Conservation (phyloP, 139 green algal species). For the Chlorella sp. region DNA sequence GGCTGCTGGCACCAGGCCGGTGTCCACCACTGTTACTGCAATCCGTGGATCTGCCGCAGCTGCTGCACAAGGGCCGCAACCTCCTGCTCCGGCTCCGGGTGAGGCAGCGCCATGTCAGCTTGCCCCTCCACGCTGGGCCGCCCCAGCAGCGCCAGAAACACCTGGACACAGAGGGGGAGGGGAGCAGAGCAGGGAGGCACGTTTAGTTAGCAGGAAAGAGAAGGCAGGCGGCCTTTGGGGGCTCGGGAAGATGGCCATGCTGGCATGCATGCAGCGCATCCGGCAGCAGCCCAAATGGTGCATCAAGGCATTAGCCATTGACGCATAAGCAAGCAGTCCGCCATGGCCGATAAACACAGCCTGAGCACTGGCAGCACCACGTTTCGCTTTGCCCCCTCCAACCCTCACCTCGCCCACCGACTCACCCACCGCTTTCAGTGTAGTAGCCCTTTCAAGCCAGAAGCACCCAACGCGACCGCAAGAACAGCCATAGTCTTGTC, state of each 20-base stretch:
- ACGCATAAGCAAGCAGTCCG: not conserved
- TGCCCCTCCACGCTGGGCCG: constrained; percentile 18
- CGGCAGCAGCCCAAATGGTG: not conserved
- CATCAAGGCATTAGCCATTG: not conserved
- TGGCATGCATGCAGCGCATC: not conserved
- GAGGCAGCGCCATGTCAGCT: not conserved
- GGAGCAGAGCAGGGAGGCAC: not conserved
- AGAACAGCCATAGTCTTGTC: too few species aligned
- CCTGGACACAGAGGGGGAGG: not conserved
- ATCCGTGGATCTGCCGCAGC: constrained; percentile 18
- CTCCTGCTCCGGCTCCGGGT: constrained; percentile 17
- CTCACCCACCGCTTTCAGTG: too few species aligned
- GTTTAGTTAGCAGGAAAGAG: not conserved
- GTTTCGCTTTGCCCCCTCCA: too few species aligned
- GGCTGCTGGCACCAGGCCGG: too few species aligned
- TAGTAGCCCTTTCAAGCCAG: too few species aligned
- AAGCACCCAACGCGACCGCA: too few species aligned
- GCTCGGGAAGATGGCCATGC: not conserved
- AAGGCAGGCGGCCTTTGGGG: not conserved
- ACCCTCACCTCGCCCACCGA: too few species aligned
- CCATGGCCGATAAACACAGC: not conserved
- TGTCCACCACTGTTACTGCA: not conserved
- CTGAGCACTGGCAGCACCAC: not conserved
- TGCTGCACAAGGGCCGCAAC: constrained; percentile 16
- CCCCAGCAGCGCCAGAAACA: constrained; percentile 33